Percentiles rank a stretch among this genome's conserved stretches.
Conservation (phyloP, 257 asterid genomes). For the Capsicum rhomboideum region DNA sequence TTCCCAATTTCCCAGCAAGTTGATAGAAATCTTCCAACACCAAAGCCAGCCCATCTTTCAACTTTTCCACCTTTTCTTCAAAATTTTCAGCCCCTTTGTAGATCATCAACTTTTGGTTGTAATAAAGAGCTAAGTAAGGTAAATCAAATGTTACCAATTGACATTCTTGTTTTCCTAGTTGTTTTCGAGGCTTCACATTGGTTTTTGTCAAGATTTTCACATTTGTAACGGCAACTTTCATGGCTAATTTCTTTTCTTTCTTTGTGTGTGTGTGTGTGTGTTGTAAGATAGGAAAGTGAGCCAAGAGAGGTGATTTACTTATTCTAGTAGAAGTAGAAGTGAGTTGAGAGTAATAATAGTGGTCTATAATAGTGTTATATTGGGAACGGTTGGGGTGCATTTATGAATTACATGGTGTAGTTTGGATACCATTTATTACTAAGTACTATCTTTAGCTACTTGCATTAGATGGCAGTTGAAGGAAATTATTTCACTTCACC, state of each 20-base stretch:
- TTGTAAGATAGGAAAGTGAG: neutral
- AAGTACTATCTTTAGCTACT: neutral
- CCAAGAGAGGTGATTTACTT: conserved; percentile 9
- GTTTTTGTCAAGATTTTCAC: conserved; percentile 38
- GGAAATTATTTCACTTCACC: neutral
- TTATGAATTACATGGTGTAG: conserved; percentile 38
- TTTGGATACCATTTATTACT: conserved; percentile 48
- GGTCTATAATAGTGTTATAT: neutral
- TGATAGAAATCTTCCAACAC: conserved; percentile 88
- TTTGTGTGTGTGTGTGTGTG: neutral
- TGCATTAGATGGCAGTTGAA: conserved; percentile 22
- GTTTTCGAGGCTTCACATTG: conserved; percentile 56
- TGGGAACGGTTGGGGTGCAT: conserved; percentile 51
- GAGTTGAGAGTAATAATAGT: too few species aligned
- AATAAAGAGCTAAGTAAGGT: conserved; percentile 80
- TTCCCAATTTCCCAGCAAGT: conserved; percentile 76
- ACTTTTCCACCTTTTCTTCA: conserved; percentile 36
- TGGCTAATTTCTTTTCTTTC: neutral
- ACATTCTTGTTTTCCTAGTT: conserved; percentile 54
- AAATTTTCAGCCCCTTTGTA: conserved; percentile 39
- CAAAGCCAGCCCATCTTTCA: conserved; percentile 52
- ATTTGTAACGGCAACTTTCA: conserved; percentile 25
- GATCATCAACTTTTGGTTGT: conserved; percentile 76
- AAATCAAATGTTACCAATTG: conserved; percentile 88
- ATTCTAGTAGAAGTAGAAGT: neutral